Evolutionary conservation across 768 basidiomycete genomes (phyloP), one percentile per base, ranked within the genome.

Genomic region (Termitomyces eurrhizus): DNA sequence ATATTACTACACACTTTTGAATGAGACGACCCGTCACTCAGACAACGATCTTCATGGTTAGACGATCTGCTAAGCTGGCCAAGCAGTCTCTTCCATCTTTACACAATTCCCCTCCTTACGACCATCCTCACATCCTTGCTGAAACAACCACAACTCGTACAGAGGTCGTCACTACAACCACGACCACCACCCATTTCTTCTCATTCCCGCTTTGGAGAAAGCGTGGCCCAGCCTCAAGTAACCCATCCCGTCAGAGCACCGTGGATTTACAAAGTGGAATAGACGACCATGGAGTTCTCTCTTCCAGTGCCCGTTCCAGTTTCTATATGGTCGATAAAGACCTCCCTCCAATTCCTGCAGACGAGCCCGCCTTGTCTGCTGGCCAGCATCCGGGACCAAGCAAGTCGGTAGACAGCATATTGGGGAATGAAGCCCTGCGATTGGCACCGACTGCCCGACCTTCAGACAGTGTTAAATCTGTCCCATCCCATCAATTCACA

Each of bases 141-240:
- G 79, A 78, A 67, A 80, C 75, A 41, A 80, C 80, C 32, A 80
- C 80, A 53, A 82, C 80, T 32, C 79, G 76, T 33, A 82, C 80
- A 24, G 75, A 77, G 63, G 71, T 73, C 42, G 73, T 78, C n/a
- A 77, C 79, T 9, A 77, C 78, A 8, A 80, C 82, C 33, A 79
- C 80, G 13, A 75, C 82, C 9, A 75, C 82, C 13, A 80, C 83
- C 26, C 85, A 84, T 71, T 84, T 89, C 73, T 84, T 90, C 71
- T 85, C 88, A 26, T 72, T 87, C 29, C 84, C 87, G 16, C 77
- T 80, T 62, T 88, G 87, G 87, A 82, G 77, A 67, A 86, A 82
- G 65, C 85, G 81, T 61, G 74, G 72, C 33, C 67, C 73, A 51
- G 64, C 69, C 24, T 67, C 75, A 26, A 67, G 64, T 24, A 65